Evolutionary conservation across 768 basidiomycete genomes (phyloP), one percentile per base, ranked within the genome.

Genomic region (Xerocomellus chrysenteron): DNA sequence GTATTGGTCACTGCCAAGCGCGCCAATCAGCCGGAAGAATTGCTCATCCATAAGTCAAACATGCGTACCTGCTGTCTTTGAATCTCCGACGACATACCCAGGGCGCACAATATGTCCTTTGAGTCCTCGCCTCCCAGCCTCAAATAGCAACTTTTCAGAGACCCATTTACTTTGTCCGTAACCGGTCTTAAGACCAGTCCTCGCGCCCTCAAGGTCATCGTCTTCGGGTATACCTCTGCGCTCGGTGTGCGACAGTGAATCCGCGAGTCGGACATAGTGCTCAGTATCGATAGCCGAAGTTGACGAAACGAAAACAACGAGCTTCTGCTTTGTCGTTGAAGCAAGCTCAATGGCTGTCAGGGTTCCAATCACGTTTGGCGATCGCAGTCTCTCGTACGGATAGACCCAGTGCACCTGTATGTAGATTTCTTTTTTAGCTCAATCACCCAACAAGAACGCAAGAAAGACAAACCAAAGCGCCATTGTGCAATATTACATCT

Each of bases 141-240:
- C 94, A 64, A 93, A 88, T 32, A 99, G 75, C 9, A 99, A 73
- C 70, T 94, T 96, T 73, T 99, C 97, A 1, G 93, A 90, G 0
- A 99, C 97, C 97, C 97, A 99, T 74, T 99, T 99, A 36, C 85
- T 88, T 76, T 99, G 97, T 6, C 96, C 94, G 71, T 99, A 99
- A 0, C 97, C 97, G 0, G 91, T 91, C 71, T 89, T 89, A 50
- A 98, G 78, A 1, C 82, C 77, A 0, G 70, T 71, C 59, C 84
- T 80, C 1, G 94, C 91, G 7, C 89, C 94, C 65, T 96, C 94
- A 19, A 98, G 82, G 62, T 94, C 84, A 65, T 99, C 96, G 50
- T 73, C 77, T 69, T 99, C 97, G 1, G 90, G 86, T 33, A 99
- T 79, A 45, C 95, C 96, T 17, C 79, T 79, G 35, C 77, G 78